Conservation (phyloP, 2,329 filamentous ascomycete genomes). For the Aspergillus alliaceus region DNA sequence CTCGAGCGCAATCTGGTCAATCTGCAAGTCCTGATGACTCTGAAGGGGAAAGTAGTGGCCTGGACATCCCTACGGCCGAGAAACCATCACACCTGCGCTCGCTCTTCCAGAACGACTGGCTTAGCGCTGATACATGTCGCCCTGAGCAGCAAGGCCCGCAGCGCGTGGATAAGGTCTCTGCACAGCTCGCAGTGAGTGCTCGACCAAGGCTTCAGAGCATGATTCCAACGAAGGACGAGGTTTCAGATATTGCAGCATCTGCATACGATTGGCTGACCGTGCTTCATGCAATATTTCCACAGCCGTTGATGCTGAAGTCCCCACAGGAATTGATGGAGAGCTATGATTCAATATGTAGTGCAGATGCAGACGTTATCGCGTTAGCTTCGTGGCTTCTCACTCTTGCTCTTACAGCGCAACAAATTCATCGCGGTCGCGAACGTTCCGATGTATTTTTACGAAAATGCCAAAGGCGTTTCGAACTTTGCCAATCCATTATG, state of each 20-base stretch:
- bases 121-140: conserved; percentile 13
- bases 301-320: conserved; percentile 10
- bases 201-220: conserved; percentile 14
- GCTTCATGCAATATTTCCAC: conserved; percentile 15
- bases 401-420: conserved; percentile 15
- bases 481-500: conserved; percentile 8
- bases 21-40: conserved; percentile 7
- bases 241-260: conserved; percentile 6
- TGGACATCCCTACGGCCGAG: conserved; percentile 12
- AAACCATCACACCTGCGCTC: conserved; percentile 15
- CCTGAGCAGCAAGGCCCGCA: conserved; percentile 6
- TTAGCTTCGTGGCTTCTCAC: conserved; percentile 17
- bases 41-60: conserved; percentile 11
- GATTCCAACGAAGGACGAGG: conserved; percentile 14
- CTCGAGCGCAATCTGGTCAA: not conserved
- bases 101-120: conserved; percentile 21
- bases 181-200: conserved; percentile 4
- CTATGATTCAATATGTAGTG: conserved; percentile 14
- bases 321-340: conserved; percentile 10
- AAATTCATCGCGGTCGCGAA: conserved; percentile 1
- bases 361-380: conserved; percentile 11
- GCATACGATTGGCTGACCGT: conserved; percentile 17
- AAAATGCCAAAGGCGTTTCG: not conserved
- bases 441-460: not conserved
- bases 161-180: conserved; percentile 4